A percentile compares a stretch with the other conserved stretches of the same genome.
phyloP scores from a whole-genome alignment of 306 rosid genomes.

The Luffa aegyptiaca region DNA sequence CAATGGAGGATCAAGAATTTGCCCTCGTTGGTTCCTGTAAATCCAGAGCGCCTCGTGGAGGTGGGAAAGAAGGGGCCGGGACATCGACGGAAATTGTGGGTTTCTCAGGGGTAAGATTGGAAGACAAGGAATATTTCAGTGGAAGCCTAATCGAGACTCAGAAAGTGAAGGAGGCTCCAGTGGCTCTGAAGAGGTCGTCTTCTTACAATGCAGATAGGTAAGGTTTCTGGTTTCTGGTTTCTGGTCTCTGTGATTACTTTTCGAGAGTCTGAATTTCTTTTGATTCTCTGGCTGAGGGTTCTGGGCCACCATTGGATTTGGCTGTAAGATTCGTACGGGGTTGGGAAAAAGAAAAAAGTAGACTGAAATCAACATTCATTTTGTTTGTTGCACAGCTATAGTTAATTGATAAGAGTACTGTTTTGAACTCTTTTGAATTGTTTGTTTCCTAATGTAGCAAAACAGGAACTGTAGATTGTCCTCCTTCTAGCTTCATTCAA shows the following conservation, averaged over 20 bases:
- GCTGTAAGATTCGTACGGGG: constrained; percentile 30
- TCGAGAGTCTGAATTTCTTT: constrained; percentile 9
- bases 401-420: background rate
- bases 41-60: constrained; percentile 45
- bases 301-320: constrained; percentile 19
- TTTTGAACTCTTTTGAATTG: background rate
- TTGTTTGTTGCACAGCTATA: background rate
- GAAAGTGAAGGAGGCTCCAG: constrained; percentile 25
- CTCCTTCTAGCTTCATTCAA: background rate
- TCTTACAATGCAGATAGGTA: constrained; percentile 90
- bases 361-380: constrained; percentile 8
- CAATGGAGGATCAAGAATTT: constrained; percentile 46
- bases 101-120: constrained; percentile 48
- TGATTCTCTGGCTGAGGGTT: constrained; percentile 26
- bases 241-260: background rate
- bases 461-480: background rate
- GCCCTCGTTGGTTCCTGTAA: constrained; percentile 54
- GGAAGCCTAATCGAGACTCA: constrained; percentile 79
- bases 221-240: background rate
- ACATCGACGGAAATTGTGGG: constrained; percentile 31
- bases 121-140: constrained; percentile 89
- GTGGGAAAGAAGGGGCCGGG: constrained; percentile 30
- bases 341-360: constrained; percentile 5
- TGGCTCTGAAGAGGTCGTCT: constrained; percentile 59
- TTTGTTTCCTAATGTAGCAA: background rate